Conservation (phyloP, 768 basidiomycete genomes). For the Hericium erinaceus region DNA sequence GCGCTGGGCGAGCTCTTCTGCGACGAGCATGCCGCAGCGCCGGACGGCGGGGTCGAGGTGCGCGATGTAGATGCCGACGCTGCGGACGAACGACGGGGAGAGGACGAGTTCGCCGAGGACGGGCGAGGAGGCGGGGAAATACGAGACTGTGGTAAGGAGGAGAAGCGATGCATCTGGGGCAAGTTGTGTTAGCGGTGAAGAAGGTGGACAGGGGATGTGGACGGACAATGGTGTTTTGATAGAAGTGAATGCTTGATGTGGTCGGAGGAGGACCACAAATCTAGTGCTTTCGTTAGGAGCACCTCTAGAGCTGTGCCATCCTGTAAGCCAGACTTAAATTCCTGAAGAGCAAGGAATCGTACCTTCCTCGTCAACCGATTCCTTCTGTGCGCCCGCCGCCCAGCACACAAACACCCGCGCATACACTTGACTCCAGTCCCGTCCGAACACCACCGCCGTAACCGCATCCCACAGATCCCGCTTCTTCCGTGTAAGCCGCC, state of each 20-base stretch:
- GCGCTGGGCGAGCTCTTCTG: conserved; percentile 63
- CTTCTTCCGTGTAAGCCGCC: conserved; percentile 32
- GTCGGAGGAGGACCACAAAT: conserved; percentile 66
- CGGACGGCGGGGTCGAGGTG: conserved; percentile 72
- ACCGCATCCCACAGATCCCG: conserved; percentile 43
- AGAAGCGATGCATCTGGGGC: conserved; percentile 63
- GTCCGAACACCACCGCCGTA: conserved; percentile 40
- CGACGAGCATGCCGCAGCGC: conserved; percentile 86
- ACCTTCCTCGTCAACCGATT: conserved; percentile 24
- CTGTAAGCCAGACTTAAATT: conserved; percentile 2
- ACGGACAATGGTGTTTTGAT: conserved; percentile 67
- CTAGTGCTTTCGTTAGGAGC: conserved; percentile 41
- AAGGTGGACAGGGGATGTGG: conserved; percentile 7
- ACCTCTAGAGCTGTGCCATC: conserved; percentile 32
- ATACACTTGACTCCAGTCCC: conserved; percentile 50
- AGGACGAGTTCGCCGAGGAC: conserved; percentile 37
- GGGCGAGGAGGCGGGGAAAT: conserved; percentile 44
- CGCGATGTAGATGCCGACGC: conserved; percentile 65
- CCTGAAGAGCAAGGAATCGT: conserved; percentile 9
- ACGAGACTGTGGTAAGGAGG: conserved; percentile 55
- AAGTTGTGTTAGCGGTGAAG: background rate
- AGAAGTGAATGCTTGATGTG: conserved; percentile 76
- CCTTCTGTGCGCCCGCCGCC: conserved; percentile 40
- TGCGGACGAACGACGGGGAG: conserved; percentile 54
- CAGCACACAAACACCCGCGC: conserved; percentile 65